phyloP scores from a whole-genome alignment of 805 yeast species.

The Candida incommunis region DNA sequence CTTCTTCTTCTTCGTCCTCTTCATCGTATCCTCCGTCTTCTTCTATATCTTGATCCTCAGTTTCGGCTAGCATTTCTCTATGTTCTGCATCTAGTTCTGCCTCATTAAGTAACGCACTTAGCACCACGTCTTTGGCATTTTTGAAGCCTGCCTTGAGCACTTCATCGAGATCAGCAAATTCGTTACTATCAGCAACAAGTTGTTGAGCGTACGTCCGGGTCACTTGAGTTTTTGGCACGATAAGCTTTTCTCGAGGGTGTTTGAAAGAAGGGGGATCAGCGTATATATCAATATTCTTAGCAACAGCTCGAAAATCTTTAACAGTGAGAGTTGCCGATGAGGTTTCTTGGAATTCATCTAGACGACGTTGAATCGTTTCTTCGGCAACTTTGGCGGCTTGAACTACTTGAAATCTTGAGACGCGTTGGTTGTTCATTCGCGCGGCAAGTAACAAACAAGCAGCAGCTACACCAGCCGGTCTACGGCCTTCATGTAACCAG shows the following conservation, averaged over 20 bases:
- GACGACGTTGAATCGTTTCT: conserved; percentile 78
- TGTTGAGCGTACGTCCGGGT: conserved; percentile 10
- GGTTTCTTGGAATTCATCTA: conserved; percentile 76
- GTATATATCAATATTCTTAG: conserved; percentile 24
- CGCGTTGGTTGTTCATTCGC: conserved; percentile 86
- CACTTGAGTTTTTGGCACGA: conserved; percentile 26
- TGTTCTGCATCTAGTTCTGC: conserved; percentile 17
- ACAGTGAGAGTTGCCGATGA: conserved; percentile 62
- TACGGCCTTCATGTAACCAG: conserved; percentile 92
- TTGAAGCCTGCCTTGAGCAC: conserved; percentile 10
- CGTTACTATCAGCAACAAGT: conserved; percentile 7
- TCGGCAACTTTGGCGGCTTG: conserved; percentile 93
- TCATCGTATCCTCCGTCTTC: conserved; percentile 6
- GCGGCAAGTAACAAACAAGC: conserved; percentile 90
- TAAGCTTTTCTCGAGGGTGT: conserved; percentile 36
- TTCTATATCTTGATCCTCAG: conserved; percentile 9
- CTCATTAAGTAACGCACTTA: conserved; percentile 9
- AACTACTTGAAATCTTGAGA: conserved; percentile 87
- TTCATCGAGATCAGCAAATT: conserved; percentile 13
- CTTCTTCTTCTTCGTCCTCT: conserved; percentile 8
- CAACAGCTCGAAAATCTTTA: conserved; percentile 46
- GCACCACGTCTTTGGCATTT: conserved; percentile 13
- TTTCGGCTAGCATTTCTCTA: conserved; percentile 9
- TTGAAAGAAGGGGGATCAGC: conserved; percentile 77
- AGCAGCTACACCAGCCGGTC: conserved; percentile 98